Evolutionary conservation across 202 grass and related monocot genomes (phyloP).

Genomic region (Brachypodium distachyon): DNA sequence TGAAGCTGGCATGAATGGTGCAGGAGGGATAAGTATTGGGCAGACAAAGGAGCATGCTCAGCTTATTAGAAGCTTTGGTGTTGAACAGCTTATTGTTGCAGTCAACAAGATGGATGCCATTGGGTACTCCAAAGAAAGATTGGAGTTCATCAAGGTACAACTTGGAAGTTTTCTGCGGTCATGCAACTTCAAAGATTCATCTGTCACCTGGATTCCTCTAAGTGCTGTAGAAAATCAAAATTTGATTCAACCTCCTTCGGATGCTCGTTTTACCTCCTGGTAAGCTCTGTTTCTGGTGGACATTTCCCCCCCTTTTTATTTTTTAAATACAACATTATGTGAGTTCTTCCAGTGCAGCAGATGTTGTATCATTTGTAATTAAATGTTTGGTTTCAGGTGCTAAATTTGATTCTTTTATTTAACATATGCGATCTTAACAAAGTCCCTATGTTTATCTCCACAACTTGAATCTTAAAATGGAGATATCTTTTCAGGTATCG

Average conservation of each 20-base stretch:
- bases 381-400: not conserved
- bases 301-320: not conserved
- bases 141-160: constrained; percentile 68
- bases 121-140: constrained; percentile 85
- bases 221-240: constrained; percentile 86
- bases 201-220: constrained; percentile 80
- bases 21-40: constrained; percentile 59
- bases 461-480: constrained; percentile 3
- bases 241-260: constrained; percentile 55
- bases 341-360: not conserved
- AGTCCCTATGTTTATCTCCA: not conserved
- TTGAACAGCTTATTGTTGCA: constrained; percentile 84
- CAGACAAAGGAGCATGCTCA: constrained; percentile 95
- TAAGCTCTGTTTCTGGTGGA: constrained; percentile 28
- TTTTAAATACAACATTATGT: not conserved
- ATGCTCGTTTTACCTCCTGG: constrained; percentile 64
- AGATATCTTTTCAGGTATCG: constrained; percentile 52
- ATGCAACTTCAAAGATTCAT: constrained; percentile 77
- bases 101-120: constrained; percentile 94
- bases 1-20: constrained; percentile 87
- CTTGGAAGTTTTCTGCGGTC: constrained; percentile 67
- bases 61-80: constrained; percentile 87
- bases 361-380: not conserved
- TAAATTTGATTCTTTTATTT: not conserved
- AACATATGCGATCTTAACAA: constrained; percentile 1